phyloP scores from a whole-genome alignment of 139 green algal genomes.

The Ostreobium quekettii region DNA sequence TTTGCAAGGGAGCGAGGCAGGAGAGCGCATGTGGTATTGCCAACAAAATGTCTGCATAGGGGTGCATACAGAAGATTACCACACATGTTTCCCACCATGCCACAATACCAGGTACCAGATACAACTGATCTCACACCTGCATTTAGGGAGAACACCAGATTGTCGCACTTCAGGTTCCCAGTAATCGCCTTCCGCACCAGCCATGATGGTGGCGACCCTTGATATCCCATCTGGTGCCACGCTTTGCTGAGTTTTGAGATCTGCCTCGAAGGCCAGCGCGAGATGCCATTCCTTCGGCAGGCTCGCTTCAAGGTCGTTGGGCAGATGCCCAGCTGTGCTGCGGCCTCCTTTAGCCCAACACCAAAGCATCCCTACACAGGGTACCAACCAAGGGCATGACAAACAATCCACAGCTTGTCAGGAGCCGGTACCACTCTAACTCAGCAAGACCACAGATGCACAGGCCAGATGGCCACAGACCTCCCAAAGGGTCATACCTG shows the following conservation, averaged over 20 bases:
- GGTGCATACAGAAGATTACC: no score
- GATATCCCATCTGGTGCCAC: constrained; percentile 27
- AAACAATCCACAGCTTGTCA: no score
- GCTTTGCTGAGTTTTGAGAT: constrained; percentile 31
- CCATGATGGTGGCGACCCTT: constrained; percentile 4
- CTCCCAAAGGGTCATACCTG: background rate
- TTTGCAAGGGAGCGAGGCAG: no score
- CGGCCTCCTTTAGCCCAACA: constrained; percentile 75
- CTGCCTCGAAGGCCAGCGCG: constrained; percentile 62
- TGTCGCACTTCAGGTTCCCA: constrained; percentile 8
- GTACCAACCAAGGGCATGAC: background rate
- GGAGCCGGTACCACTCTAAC: no score
- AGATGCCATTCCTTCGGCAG: constrained; percentile 75
- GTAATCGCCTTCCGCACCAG: constrained; percentile 10
- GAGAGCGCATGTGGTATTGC: no score
- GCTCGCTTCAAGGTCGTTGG: constrained; percentile 81
- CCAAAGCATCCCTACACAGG: constrained; percentile 69
- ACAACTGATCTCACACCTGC: no score
- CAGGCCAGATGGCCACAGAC: no score
- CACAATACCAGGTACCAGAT: no score
- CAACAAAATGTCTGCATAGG: no score
- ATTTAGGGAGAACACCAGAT: constrained; percentile 5
- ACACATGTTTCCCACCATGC: no score
- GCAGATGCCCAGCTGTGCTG: constrained; percentile 72
- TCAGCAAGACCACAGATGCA: no score